Base-by-base conservation (phyloP, 108 stramenopile species). In the Thalassiosira profunda region DNA sequence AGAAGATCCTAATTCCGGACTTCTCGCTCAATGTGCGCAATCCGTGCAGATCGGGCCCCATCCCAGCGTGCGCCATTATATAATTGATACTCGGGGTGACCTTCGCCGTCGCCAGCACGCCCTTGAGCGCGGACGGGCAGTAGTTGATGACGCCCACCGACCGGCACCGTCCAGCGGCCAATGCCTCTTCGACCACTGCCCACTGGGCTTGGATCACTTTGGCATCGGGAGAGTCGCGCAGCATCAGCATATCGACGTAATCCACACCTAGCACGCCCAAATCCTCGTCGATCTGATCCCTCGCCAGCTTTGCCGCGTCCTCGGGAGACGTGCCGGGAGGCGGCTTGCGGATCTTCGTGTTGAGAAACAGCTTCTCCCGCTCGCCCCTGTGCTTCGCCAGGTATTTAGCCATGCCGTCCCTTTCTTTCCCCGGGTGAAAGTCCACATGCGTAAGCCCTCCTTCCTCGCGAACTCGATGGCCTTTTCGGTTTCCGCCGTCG, bases 331-430 rank as follows among this genome's bases (percentile, higher is more conserved):
- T 79, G 8, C 82, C 82, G 21, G 78, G 68, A 1, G 62, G 59
- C n/a, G 82, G 44, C 54, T 83, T 79, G 21, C 80, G 49, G n/a
- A 85, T 79, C 55, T 85, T 85, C n/a, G 84, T 85, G 48, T 67
- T 85, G n/a, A 85, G 46, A 35, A 85, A 85, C 0, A 82, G 47
- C 26, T 40, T 26, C 6, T 46, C 20, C 8, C 84, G 61, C 6
- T 67, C 26, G 9, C 15, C 35, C 0, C 40, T 36, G 11, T 58
- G n/a, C 15, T 42, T 35, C n/a, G 56, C 10, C 14, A 85, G 23
- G 25, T 62, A 76, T 9, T 45, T 29, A 15, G 84, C 80, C 9
- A 85, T 81, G 5, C 84, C 84, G 49, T 81, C 84, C 9, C 80
- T 69, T 37, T 85, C 84, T 47, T 69, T 65, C 11, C 84, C 84